A percentile compares a stretch with the other conserved stretches of the same genome.
Conservation (phyloP, 768 basidiomycete species). For the Polyporus arcularius region DNA sequence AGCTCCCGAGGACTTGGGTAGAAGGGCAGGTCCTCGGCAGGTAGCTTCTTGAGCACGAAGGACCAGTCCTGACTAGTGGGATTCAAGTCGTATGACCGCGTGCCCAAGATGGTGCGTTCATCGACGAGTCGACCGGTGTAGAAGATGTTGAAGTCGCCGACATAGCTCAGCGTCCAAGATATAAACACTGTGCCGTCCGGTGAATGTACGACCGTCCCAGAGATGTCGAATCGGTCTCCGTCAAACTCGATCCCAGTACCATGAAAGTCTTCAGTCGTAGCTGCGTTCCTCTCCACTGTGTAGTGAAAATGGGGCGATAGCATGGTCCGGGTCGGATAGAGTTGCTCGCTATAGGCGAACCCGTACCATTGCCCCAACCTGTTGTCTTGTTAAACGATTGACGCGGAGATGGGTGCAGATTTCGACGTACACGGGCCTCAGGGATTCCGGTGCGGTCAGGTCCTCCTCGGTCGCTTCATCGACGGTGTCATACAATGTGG, state of each 20-base stretch:
- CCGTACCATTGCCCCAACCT: slow-evolving; percentile 10
- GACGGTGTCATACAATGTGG: not conserved
- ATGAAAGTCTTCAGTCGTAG: not conserved
- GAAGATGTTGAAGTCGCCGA: not conserved
- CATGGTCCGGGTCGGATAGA: not conserved
- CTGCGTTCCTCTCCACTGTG: not conserved
- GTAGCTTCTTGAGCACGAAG: slow-evolving; percentile 15
- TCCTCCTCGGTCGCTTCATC: slow-evolving; percentile 2
- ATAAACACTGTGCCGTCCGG: not conserved
- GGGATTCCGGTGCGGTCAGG: not conserved
- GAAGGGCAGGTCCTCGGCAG: slow-evolving; percentile 11
- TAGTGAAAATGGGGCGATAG: not conserved
- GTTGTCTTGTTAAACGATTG: not conserved
- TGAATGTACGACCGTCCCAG: not conserved
- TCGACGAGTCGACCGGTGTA: slow-evolving; percentile 3
- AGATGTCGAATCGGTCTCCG: not conserved
- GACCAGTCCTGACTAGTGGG: not conserved
- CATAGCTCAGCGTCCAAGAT: not conserved
- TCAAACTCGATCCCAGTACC: not conserved
- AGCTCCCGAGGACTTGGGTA: slow-evolving; percentile 6
- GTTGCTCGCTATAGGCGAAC: not conserved
- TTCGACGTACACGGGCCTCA: not conserved
- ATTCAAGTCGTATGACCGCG: not conserved
- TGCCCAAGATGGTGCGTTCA: not conserved
- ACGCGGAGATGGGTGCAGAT: not conserved